Evolutionary conservation across 202 grass and related monocot species (phyloP).

Genomic region (Panicum hallii): DNA sequence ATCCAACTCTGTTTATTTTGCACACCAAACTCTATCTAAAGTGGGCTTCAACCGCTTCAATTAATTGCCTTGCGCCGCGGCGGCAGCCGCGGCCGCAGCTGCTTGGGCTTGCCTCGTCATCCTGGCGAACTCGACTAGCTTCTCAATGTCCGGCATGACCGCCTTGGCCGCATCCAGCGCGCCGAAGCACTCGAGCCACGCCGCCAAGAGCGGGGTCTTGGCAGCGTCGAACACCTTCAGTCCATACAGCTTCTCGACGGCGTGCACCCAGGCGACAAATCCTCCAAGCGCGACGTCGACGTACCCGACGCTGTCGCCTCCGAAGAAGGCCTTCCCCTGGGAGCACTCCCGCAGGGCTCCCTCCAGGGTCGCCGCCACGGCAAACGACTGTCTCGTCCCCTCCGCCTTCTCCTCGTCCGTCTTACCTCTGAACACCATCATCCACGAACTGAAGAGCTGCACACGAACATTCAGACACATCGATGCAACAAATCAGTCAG

Average conservation of each 20-base stretch:
- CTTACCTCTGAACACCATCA: constrained; percentile 5
- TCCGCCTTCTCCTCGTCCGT: constrained; percentile 40
- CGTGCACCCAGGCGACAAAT: constrained; percentile 38
- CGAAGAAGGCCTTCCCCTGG: constrained; percentile 45
- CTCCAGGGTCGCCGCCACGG: constrained; percentile 11
- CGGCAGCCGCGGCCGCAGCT: background rate
- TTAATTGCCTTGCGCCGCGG: background rate
- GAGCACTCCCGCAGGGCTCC: constrained; percentile 16
- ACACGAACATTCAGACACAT: background rate
- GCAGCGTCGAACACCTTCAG: constrained; percentile 35
- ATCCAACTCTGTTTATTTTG: background rate
- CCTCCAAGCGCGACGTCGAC: constrained; percentile 36
- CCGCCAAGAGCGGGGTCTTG: constrained; percentile 32
- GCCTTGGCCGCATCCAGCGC: background rate
- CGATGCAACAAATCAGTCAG: background rate
- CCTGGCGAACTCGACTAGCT: constrained; percentile 20
- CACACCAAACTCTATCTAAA: background rate
- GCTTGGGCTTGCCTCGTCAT: constrained; percentile 5
- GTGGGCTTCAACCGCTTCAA: background rate
- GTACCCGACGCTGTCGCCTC: constrained; percentile 40
- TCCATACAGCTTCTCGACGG: background rate
- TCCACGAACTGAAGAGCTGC: constrained; percentile 27
- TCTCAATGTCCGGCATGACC: constrained; percentile 23
- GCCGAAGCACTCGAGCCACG: constrained; percentile 38
- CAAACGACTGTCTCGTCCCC: background rate